These are phyloP conservation scores for Oryza officinalis DNA, from an alignment of 176 grass and related monocot species.

Conservation along the genomic window DNA sequence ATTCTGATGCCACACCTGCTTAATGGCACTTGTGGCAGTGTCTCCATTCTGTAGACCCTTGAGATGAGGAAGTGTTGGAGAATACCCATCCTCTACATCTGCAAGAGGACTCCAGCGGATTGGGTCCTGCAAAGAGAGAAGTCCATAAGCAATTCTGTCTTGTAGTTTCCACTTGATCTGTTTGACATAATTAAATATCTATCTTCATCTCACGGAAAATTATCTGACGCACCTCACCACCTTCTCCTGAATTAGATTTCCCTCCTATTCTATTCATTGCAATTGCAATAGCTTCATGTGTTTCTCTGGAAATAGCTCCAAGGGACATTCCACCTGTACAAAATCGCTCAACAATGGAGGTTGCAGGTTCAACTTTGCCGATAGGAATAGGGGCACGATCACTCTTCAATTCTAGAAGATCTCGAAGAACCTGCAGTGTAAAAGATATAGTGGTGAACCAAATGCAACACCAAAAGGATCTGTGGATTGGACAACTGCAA, in stretches of 20 bases:
- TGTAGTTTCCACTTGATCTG: slow-evolving; percentile 24
- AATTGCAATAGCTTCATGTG: slow-evolving; percentile 98
- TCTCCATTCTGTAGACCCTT: slow-evolving; percentile 99
- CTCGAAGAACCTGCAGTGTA: slow-evolving; percentile 79
- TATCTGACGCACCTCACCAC: slow-evolving; percentile 84
- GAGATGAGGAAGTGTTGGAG: slow-evolving; percentile 97
- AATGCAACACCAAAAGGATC: slow-evolving; percentile 12
- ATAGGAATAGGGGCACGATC: slow-evolving; percentile 75
- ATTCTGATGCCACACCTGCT: slow-evolving; percentile 69
- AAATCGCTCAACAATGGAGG: slow-evolving; percentile 91
- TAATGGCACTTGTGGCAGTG: slow-evolving; percentile 98
- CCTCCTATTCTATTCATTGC: slow-evolving; percentile 99
- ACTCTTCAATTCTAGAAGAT: slow-evolving; percentile 95
- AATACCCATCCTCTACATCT: slow-evolving; percentile 99
- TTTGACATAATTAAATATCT: slow-evolving; percentile 23
- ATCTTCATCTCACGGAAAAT: slow-evolving; percentile 22
- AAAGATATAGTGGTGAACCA: slow-evolving; percentile 35
- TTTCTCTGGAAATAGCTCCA: slow-evolving; percentile 99
- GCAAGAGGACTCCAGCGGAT: slow-evolving; percentile 94
- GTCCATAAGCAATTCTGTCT: slow-evolving; percentile 32
- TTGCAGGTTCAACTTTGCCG: slow-evolving; percentile 96
- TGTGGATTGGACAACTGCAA: slow-evolving; percentile 27
- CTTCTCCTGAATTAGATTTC: slow-evolving; percentile 99
- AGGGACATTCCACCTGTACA: slow-evolving; percentile 99
- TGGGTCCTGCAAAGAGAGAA: slow-evolving; percentile 72